Evolutionary conservation across 495 filamentous ascomycete genomes (phyloP), one percentile per base, ranked within the genome.

Genomic region (Chaetomidium leptoderma): DNA sequence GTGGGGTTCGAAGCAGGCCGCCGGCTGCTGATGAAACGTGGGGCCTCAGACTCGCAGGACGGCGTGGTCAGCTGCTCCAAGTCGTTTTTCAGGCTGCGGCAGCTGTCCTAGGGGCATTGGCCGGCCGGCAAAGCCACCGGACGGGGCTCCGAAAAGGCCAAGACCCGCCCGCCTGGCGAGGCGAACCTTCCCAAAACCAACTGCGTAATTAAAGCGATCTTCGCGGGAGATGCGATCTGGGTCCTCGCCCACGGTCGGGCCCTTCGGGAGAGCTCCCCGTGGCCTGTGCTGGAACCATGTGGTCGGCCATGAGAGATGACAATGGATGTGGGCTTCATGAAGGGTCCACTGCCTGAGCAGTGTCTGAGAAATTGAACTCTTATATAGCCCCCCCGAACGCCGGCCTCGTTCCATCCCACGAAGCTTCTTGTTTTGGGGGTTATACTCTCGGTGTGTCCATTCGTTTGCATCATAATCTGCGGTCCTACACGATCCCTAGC

Each of bases 241-340:
- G 14, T 21, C 19, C 51, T n/a, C 21, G 6, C 10, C 37, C 54
- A 46, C 47, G 51, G 37, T 23, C 35, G 6, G 37, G 24, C 26
- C 36, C 19, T 36, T 49, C 55, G 55, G 55, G 29, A 50, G 36
- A 58, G 37, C 47, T 44, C 29, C 55, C 55, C 16, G 36, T 35
- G n/a, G 24, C 26, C 46, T 44, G 35, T 42, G 55, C 29, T 24
- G 36, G 46, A n/a, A 36, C 47, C 55, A 44, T 44, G 35, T 43
- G 55, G 26, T 27, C 39, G 37, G 47, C n/a, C 7, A n/a, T 40
- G 35, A 50, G 35, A 42, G 17, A 54, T 39, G 55, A 37, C 14
- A 27, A 33, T n/a, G n/a, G 44, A 33, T 29, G 29, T 17, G 46
- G 17, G 21, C 17, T 11, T 11, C 9, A 3, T 46, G 5, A n/a